phyloP scores from a whole-genome alignment of 148 eudicot genomes.

The Fagopyrum tataricum region DNA sequence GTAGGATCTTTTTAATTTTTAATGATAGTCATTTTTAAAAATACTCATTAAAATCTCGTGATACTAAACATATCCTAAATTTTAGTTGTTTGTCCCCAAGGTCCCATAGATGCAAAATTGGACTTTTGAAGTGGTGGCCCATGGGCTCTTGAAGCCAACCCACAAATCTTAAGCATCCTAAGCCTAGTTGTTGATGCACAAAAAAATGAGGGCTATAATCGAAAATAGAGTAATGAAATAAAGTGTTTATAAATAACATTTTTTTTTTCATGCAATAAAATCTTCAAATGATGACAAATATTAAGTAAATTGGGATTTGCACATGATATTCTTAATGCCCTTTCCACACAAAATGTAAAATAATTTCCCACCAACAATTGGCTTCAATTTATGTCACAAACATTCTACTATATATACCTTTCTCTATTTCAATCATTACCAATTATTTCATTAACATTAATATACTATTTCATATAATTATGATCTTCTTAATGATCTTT shows the following conservation, averaged over 20 bases:
- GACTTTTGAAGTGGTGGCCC: slow-evolving; percentile 12
- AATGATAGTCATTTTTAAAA: no score
- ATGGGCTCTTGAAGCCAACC: slow-evolving; percentile 2
- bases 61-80: neutral
- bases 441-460: neutral
- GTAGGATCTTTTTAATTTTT: no score
- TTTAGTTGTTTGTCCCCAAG: no score
- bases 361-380: neutral
- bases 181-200: neutral
- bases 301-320: neutral
- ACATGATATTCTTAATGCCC: neutral
- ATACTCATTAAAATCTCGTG: no score
- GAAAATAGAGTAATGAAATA: neutral
- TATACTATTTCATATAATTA: neutral
- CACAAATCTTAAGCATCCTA: neutral
- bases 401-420: neutral
- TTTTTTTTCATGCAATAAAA: neutral
- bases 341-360: neutral
- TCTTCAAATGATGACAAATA: neutral
- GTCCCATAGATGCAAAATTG: neutral
- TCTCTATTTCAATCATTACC: neutral
- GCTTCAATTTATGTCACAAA: neutral
- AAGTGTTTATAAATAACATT: neutral
- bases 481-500: no score
- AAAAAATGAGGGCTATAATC: neutral